Base-by-base conservation (phyloP, 345 rosid species). In the Mangifera indica region DNA sequence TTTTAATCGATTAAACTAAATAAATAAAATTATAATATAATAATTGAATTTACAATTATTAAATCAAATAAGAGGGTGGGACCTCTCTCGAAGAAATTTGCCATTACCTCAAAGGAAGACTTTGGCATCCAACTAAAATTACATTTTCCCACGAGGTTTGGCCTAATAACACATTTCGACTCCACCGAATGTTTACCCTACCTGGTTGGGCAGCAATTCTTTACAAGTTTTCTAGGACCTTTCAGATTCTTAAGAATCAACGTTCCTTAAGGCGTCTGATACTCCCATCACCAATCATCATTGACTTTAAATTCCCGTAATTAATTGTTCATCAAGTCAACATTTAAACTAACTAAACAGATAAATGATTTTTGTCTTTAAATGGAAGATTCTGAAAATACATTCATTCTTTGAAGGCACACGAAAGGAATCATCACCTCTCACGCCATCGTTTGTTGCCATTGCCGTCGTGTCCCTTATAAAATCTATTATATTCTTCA, bases 401-500 rank as follows among this genome's bases (percentile, higher is more conserved):
- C 45, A 45, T 46, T 63, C 60, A 55, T 34, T 57, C 60, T 53
- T 59, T 1, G 34, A 67, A 67, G 51, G 20, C n/a, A 24, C 70
- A 82, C 55, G 82, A 20, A 76, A 79, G 29, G 85, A 67, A 79
- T 72, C 42, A 34, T 29, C 65, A 21, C 24, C 44, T 40, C 48
- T 9, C 18, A 40, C 52, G 9, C 10, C 70, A 9, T 13, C 1
- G 7, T 40, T 13, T 3, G 7, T 40, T 10, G 15, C 57, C 53
- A 37, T n/a, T 18, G 40, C 2, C 26, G 32, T 59, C 4, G 40
- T 29, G 17, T 29, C 46, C 25, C 49, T 18, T 4, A 58, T 17
- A 29, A 70, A 24, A 5, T 46, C 73, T 13, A 42, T 9, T 70
- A 34, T 32, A 59, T 66, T 59, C 51, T 34, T 46, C 77, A 53